Conservation (phyloP, 768 basidiomycete species). For the Phylloporus sp. region DNA sequence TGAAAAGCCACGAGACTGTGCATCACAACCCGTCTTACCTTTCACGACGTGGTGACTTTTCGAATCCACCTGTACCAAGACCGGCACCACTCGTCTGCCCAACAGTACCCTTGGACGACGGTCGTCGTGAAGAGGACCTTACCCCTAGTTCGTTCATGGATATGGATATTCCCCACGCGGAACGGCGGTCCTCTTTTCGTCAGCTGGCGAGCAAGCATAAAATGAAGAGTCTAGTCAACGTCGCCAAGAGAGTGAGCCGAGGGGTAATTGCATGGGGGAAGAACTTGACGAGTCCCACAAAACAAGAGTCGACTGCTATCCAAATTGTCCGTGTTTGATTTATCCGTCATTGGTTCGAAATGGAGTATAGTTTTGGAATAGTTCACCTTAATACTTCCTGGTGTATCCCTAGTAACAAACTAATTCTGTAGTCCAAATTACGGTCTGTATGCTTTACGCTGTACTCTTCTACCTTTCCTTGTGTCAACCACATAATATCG, state of each 20-base stretch:
- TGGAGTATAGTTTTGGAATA: constrained; percentile 1
- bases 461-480: constrained; percentile 3
- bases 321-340: constrained; percentile 3
- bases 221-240: constrained; percentile 17
- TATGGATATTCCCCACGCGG: constrained; percentile 25
- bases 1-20: constrained; percentile 2
- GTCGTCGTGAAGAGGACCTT: not conserved
- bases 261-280: constrained; percentile 30
- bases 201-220: constrained; percentile 11
- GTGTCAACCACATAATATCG: constrained; percentile 12
- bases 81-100: not conserved
- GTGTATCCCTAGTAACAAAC: constrained; percentile 25
- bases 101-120: not conserved
- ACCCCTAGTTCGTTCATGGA: constrained; percentile 30
- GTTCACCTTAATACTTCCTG: not conserved
- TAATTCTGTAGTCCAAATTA: constrained; percentile 7
- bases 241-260: constrained; percentile 25
- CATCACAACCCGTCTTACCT: not conserved
- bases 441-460: constrained; percentile 9
- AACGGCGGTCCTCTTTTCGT: constrained; percentile 12
- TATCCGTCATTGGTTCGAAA: constrained; percentile 10
- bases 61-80: constrained; percentile 4
- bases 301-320: not conserved
- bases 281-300: constrained; percentile 17
- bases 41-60: constrained; percentile 3